Conservation (phyloP, 1,284 basidiomycete species). For the Ceratobasidium sp. region DNA sequence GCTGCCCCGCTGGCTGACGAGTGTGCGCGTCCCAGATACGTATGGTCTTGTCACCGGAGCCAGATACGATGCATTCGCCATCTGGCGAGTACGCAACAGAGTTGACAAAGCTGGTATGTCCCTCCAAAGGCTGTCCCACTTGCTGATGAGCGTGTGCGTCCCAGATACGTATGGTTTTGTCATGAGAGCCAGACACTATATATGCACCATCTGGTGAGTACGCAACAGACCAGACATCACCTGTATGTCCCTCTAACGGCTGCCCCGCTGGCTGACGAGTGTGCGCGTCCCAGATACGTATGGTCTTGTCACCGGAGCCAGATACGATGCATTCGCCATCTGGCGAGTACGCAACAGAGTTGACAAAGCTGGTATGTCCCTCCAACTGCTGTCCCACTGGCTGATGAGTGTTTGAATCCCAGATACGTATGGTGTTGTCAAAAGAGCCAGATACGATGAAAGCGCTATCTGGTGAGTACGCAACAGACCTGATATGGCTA, state of each 20-base stretch:
- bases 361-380: too few relatives aligned
- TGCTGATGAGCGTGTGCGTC: not conserved
- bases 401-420: not conserved
- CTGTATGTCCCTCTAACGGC: too few relatives aligned
- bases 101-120: not conserved
- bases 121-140: not conserved
- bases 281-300: too few relatives aligned
- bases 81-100: not conserved
- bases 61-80: not conserved
- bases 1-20: constrained; percentile 1
- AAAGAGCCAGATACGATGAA: constrained; percentile 21
- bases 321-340: too few relatives aligned
- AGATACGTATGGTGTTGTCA: constrained; percentile 28
- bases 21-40: not conserved
- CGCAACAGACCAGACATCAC: too few relatives aligned
- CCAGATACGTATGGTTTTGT: not conserved
- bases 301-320: too few relatives aligned
- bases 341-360: too few relatives aligned
- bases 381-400: too few relatives aligned
- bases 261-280: too few relatives aligned
- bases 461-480: constrained; percentile 34
- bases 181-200: not conserved
- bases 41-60: not conserved
- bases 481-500: not conserved
- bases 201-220: not conserved